phyloP scores from a whole-genome alignment of 768 basidiomycete species.

The Rhodotorula paludigena region DNA sequence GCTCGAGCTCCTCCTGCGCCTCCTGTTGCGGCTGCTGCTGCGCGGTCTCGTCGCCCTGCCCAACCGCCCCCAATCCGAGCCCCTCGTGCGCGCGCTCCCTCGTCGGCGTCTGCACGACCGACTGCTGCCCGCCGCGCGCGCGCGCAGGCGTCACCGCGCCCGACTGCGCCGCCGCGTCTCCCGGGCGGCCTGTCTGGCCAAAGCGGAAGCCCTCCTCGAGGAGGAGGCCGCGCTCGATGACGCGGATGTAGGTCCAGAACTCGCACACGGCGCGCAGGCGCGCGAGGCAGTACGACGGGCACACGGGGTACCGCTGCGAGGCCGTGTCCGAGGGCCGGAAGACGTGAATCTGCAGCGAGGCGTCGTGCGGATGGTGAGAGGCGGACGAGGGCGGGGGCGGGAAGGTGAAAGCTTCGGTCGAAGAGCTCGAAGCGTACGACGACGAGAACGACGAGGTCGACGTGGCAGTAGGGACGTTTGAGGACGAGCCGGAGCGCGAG shows the following conservation, averaged over 20 bases:
- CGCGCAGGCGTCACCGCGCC: background rate
- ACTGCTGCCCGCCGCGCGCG: too few species aligned
- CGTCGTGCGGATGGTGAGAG: constrained; percentile 31
- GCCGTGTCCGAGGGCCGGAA: constrained; percentile 37
- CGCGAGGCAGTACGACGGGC: constrained; percentile 41
- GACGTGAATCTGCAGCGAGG: constrained; percentile 38
- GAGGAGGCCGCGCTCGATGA: constrained; percentile 39
- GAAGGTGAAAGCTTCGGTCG: constrained; percentile 23
- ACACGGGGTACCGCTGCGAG: constrained; percentile 36
- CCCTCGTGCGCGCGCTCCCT: background rate
- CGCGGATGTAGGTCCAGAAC: constrained; percentile 43
- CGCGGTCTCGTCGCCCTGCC: background rate
- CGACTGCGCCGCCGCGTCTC: background rate
- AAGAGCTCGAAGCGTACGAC: constrained; percentile 4
- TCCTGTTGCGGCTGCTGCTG: background rate
- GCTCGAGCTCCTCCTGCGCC: background rate
- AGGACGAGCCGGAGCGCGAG: constrained; percentile 1
- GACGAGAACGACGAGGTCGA: constrained; percentile 1
- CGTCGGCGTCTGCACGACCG: too few species aligned
- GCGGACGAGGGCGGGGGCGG: constrained; percentile 2
- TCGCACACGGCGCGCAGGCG: constrained; percentile 44
- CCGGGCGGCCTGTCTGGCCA: constrained; percentile 6
- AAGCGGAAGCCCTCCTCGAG: constrained; percentile 41
- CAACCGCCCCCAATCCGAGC: constrained; percentile 2
- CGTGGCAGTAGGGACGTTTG: background rate